These are phyloP conservation scores for Phaffomyces antillensis DNA, from an alignment of 805 yeast species.

Conservation along the genomic window DNA sequence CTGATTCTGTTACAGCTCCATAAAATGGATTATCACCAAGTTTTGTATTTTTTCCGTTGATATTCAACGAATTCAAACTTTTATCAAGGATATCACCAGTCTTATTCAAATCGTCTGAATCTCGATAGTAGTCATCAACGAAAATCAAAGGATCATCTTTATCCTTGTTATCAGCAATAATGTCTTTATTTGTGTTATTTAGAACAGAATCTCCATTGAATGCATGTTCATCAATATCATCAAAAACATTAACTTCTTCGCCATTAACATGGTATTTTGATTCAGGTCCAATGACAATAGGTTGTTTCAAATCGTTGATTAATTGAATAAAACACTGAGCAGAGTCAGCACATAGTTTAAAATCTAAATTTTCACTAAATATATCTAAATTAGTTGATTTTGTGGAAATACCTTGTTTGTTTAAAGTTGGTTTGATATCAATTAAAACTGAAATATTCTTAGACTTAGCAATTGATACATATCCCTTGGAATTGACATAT, in stretches of 20 bases:
- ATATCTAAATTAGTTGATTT: constrained; percentile 36
- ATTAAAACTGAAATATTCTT: constrained; percentile 23
- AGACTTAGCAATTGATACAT: constrained; percentile 41
- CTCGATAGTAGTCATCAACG: constrained; percentile 21
- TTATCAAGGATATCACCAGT: constrained; percentile 21
- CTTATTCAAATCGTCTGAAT: neutral
- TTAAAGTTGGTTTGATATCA: constrained; percentile 24
- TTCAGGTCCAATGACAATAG: constrained; percentile 50
- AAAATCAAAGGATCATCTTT: constrained; percentile 12
- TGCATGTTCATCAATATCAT: constrained; percentile 30
- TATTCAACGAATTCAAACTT: constrained; percentile 24
- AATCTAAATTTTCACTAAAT: constrained; percentile 37
- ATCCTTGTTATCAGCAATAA: neutral
- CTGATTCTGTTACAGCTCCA: neutral
- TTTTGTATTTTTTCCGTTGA: constrained; percentile 7
- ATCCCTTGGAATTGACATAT: constrained; percentile 42
- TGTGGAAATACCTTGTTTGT: constrained; percentile 9
- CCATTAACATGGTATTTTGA: constrained; percentile 44
- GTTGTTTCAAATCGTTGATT: constrained; percentile 64
- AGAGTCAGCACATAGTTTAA: constrained; percentile 80
- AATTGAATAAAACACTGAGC: constrained; percentile 63
- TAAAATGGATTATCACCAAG: constrained; percentile 14
- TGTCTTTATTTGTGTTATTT: neutral
- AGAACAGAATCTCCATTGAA: constrained; percentile 11
- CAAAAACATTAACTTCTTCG: constrained; percentile 31